These are phyloP conservation scores for Tirmania nivea DNA, from an alignment of 495 filamentous ascomycete species.

Conservation along the genomic window DNA sequence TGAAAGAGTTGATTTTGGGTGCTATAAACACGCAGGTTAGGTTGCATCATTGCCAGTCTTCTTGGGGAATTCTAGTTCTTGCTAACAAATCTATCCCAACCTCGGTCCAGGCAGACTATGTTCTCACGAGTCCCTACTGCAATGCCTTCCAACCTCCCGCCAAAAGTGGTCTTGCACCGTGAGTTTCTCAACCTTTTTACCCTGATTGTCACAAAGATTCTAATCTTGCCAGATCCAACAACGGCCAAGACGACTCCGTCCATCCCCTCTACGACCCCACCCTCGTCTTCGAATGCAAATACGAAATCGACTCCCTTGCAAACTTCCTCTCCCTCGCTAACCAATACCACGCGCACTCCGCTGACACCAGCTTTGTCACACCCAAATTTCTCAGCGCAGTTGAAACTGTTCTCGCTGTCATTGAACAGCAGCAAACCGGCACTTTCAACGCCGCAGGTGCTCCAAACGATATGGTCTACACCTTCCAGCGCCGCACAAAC, in stretches of 20 bases:
- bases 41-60: background rate
- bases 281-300: conserved; percentile 94
- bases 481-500: conserved; percentile 58
- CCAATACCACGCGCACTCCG: conserved; percentile 63
- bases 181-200: background rate
- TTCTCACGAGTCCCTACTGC: conserved; percentile 89
- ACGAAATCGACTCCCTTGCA: conserved; percentile 88
- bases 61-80: background rate
- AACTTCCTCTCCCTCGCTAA: conserved; percentile 73
- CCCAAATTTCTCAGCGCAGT: conserved; percentile 62
- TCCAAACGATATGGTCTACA: conserved; percentile 46
- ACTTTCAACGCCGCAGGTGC: conserved; percentile 53
- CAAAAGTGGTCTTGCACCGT: conserved; percentile 44
- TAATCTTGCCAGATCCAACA: conserved; percentile 26
- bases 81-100: background rate
- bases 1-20: conserved; percentile 64
- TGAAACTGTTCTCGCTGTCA: conserved; percentile 44
- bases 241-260: conserved; percentile 61
- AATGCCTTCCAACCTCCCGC: conserved; percentile 94
- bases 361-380: conserved; percentile 54
- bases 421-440: conserved; percentile 55
- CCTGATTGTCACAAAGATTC: background rate
- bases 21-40: conserved; percentile 76
- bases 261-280: conserved; percentile 68
- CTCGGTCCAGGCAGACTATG: conserved; percentile 41